Base-by-base conservation (phyloP, 805 yeast genomes). In the Kurtzmaniella cleridarum region DNA sequence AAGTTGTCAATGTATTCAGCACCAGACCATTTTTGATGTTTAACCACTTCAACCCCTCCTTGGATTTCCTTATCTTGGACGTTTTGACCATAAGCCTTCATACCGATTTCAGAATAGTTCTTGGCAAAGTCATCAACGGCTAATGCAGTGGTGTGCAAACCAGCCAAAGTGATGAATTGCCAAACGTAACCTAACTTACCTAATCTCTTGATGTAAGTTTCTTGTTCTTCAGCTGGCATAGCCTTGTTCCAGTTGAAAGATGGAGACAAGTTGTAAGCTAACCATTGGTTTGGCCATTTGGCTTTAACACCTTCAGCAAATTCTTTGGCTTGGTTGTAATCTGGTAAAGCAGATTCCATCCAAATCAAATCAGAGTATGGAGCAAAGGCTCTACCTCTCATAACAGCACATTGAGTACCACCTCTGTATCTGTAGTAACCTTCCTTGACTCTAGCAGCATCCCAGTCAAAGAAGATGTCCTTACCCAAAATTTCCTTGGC, bases 21-120 rank as follows among this genome's bases (percentile, higher is more conserved):
- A 60, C 98, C 98, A 32, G 96, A 88, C 98, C 98, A 91, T 66
- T 90, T 88, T 68, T 91, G 98, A 66, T 91, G 98, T 75, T 89
- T 91, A 47, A 91, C 95, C 43, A 91, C 95, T 65, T 91, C 98
- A 49, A 90, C 96, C 48, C 87, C 90, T 43, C 72, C 73, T 54
- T 82, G 87, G 62, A 90, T 85, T 73, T 91, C 98, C 44, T 80
- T 84, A 46, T 81, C 78, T 71, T 91, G 98, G 44, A 91, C 82
- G 48, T 71, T 71, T 60, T 81, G 83, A 41, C 96, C 98, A 61
- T 91, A 91, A 6, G 97, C 97, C 67, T 82, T 84, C 98, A 91
- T 91, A 50, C 97, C 98, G 50, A 77, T 75, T 61, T 78, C 71
- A 40, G 88, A 69, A 63, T 81, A 91, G 53, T 81, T 79, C 59